Percentiles rank a stretch among this genome's conserved stretches.
phyloP scores from a whole-genome alignment of 495 filamentous ascomycete genomes.

The Neurospora cerealis region DNA sequence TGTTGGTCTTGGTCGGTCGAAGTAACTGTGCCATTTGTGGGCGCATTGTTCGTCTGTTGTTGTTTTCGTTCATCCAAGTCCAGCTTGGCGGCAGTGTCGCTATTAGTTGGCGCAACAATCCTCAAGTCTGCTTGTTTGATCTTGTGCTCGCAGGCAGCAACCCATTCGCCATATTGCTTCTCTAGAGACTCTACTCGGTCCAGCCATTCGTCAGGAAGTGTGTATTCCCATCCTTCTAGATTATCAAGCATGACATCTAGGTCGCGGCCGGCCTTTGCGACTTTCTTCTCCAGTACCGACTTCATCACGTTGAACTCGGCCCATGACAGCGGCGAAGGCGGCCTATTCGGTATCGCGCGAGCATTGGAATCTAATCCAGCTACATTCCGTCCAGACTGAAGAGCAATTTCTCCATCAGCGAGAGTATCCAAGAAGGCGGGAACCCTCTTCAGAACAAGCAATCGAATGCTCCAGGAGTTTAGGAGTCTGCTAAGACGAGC shows the following conservation, averaged over 20 bases:
- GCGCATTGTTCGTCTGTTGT: background rate
- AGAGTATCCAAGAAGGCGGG: constrained; percentile 60
- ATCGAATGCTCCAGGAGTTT: constrained; percentile 63
- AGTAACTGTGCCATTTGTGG: background rate
- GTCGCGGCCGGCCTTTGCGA: constrained; percentile 57
- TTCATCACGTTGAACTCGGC: constrained; percentile 53
- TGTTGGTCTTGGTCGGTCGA: background rate
- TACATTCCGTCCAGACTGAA: constrained; percentile 52
- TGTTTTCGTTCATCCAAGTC: background rate
- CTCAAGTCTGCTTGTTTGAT: constrained; percentile 26
- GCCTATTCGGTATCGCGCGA: constrained; percentile 5
- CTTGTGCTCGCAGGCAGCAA: constrained; percentile 32
- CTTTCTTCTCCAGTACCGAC: constrained; percentile 54
- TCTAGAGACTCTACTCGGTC: constrained; percentile 76
- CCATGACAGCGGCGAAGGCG: constrained; percentile 27
- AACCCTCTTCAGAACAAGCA: constrained; percentile 61
- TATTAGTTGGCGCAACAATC: background rate
- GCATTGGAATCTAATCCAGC: constrained; percentile 27
- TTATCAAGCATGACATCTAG: constrained; percentile 79
- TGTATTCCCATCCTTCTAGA: constrained; percentile 73
- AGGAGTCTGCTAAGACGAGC: constrained; percentile 59
- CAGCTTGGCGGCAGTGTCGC: background rate
- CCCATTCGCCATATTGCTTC: constrained; percentile 71
- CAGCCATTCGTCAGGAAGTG: constrained; percentile 78
- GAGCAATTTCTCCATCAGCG: constrained; percentile 47